phyloP scores from a whole-genome alignment of 345 rosid genomes.

The Brassica juncea region DNA sequence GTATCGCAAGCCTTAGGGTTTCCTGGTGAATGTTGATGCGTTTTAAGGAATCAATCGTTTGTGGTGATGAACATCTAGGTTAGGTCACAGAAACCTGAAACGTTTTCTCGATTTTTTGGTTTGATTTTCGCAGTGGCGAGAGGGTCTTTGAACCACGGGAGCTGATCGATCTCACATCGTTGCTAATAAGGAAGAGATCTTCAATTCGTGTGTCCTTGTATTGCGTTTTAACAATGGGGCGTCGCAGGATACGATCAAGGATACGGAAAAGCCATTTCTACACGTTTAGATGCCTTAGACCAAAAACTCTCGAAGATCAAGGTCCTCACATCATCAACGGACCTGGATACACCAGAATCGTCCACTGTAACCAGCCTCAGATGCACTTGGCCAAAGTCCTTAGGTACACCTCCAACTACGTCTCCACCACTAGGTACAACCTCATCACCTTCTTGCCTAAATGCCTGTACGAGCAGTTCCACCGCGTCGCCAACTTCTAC shows the following conservation, averaged over 20 bases:
- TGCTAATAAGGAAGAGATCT: background rate
- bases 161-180: conserved; percentile 2
- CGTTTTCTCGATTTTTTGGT: background rate
- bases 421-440: conserved; percentile 69
- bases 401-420: conserved; percentile 54
- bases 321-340: conserved; percentile 31
- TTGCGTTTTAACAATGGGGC: conserved; percentile 50
- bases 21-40: background rate
- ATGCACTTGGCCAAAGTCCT: conserved; percentile 48
- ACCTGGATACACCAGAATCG: conserved; percentile 38
- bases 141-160: conserved; percentile 17
- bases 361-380: conserved; percentile 55
- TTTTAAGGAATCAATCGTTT: background rate
- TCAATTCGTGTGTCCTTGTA: conserved; percentile 14
- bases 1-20: conserved; percentile 33
- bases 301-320: conserved; percentile 36
- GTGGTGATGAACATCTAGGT: conserved; percentile 4
- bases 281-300: conserved; percentile 52
- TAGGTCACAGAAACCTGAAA: background rate
- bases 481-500: conserved; percentile 74
- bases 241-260: conserved; percentile 76
- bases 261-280: conserved; percentile 67
- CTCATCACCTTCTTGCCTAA: conserved; percentile 63
- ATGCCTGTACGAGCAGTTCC: conserved; percentile 75
- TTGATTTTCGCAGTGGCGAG: conserved; percentile 26